Percentiles rank a stretch among this genome's conserved stretches.
These are phyloP conservation scores for Xerocomus potaroensis DNA, from an alignment of 768 basidiomycete species.

Conservation along the genomic window DNA sequence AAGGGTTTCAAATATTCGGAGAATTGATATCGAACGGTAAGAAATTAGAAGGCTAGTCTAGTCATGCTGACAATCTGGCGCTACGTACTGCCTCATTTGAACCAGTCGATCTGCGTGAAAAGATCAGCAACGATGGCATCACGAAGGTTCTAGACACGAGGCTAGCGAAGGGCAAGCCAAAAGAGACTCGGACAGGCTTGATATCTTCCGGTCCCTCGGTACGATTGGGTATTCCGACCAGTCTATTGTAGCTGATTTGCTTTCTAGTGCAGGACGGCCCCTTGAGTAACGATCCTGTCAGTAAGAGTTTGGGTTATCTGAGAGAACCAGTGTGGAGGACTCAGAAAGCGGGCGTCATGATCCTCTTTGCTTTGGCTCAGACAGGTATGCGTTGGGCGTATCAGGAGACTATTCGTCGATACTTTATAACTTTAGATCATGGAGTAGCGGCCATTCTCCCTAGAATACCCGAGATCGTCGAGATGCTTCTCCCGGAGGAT, in stretches of 20 bases:
- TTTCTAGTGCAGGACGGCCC: neutral
- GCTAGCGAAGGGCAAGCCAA: slow-evolving; percentile 8
- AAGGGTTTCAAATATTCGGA: slow-evolving; percentile 5
- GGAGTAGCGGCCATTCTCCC: slow-evolving; percentile 3
- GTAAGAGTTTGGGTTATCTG: neutral
- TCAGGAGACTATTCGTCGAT: too few relatives aligned
- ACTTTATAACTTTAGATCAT: slow-evolving; percentile 7
- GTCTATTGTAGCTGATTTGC: neutral
- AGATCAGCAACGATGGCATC: slow-evolving; percentile 9
- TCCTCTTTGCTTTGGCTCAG: slow-evolving; percentile 18
- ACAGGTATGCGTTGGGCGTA: slow-evolving; percentile 15
- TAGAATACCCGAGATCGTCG: slow-evolving; percentile 1
- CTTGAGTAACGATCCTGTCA: neutral
- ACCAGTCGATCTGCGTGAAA: slow-evolving; percentile 9
- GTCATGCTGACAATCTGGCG: too few relatives aligned
- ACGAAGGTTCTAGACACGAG: slow-evolving; percentile 14
- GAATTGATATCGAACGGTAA: slow-evolving; percentile 5
- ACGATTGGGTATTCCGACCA: too few relatives aligned
- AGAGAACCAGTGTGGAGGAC: slow-evolving; percentile 4
- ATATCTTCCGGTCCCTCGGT: slow-evolving; percentile 3
- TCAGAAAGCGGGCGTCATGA: slow-evolving; percentile 20
- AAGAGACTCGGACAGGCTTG: slow-evolving; percentile 16
- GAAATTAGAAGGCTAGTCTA: too few relatives aligned
- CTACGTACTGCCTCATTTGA: slow-evolving; percentile 1
- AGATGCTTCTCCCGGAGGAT: slow-evolving; percentile 13